Percentiles rank a stretch among this genome's conserved stretches.
These are phyloP conservation scores for Colletotrichum somersetense DNA, from an alignment of 2,329 filamentous ascomycete genomes.

Conservation along the genomic window DNA sequence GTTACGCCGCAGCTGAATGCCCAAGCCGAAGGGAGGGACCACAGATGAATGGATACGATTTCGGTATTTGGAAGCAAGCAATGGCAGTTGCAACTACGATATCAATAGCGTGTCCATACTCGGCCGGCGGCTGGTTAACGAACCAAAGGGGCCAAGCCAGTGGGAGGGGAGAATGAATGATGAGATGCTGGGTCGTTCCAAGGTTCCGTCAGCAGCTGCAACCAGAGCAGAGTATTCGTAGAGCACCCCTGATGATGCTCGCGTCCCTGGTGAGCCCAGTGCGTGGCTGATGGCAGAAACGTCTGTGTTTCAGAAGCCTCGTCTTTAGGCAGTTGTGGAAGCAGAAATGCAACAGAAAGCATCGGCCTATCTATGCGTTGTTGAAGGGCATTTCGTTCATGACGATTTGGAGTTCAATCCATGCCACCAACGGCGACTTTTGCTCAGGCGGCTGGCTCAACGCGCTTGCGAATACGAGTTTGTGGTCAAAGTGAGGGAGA, in stretches of 20 bases:
- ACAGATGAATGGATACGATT: background rate
- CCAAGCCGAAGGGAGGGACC: constrained; percentile 8
- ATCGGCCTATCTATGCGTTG: constrained; percentile 9
- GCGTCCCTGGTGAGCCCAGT: constrained; percentile 24
- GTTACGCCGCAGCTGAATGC: constrained; percentile 12
- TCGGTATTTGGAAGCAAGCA: background rate
- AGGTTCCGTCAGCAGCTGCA: constrained; percentile 28
- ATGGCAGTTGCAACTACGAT: background rate
- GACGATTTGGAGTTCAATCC: background rate
- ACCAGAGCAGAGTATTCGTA: background rate
- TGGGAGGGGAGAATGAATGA: background rate
- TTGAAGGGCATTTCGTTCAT: constrained; percentile 4
- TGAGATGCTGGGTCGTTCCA: constrained; percentile 18
- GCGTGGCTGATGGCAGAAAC: constrained; percentile 30
- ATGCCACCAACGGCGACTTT: constrained; percentile 9
- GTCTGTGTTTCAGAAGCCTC: constrained; percentile 30
- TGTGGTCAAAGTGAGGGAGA: constrained; percentile 12
- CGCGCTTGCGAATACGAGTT: constrained; percentile 14
- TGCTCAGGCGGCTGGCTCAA: constrained; percentile 7
- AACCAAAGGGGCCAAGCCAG: constrained; percentile 2
- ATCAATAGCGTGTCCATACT: background rate
- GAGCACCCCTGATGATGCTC: constrained; percentile 14
- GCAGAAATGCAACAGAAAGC: constrained; percentile 12
- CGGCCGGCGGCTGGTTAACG: background rate
- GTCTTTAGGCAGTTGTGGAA: constrained; percentile 24